A percentile compares a stretch with the other conserved stretches of the same genome.
Conservation (phyloP, 352 stramenopile species). For the Blastocystis sp. region DNA sequence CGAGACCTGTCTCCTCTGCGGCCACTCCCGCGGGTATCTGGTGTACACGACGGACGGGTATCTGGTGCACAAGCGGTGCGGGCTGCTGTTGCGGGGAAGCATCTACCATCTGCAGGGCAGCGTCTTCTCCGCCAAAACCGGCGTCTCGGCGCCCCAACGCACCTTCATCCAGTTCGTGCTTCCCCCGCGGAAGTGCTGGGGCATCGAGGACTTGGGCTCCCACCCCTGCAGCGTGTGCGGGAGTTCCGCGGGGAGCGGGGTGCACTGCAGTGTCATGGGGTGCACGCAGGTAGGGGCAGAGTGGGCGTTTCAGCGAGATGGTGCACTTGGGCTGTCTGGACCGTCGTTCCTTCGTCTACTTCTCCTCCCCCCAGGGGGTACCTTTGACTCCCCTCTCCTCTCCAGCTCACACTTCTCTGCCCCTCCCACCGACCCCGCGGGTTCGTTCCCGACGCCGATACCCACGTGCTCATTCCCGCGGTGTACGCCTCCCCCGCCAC, state of each 20-base stretch:
- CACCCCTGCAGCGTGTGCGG: background rate
- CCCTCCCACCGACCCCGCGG: background rate
- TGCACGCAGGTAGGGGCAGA: background rate
- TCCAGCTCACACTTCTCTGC: constrained; percentile 14
- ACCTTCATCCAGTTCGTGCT: constrained; percentile 43
- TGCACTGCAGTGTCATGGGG: background rate
- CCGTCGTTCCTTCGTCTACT: background rate
- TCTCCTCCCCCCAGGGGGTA: background rate
- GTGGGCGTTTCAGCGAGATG: background rate
- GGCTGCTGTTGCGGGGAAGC: background rate
- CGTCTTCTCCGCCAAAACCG: background rate
- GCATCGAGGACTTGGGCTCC: background rate
- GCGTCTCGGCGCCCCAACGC: background rate
- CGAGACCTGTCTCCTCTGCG: background rate
- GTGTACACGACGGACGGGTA: background rate
- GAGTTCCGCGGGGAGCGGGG: background rate
- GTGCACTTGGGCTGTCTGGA: constrained; percentile 10
- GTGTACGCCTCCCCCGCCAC: background rate
- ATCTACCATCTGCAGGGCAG: background rate
- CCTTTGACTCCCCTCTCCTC: background rate
- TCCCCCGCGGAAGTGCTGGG: background rate
- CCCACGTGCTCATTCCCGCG: background rate
- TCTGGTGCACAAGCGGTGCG: constrained; percentile 21
- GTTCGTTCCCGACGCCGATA: background rate
- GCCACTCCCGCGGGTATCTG: background rate